Base-by-base conservation (phyloP, 331 rosid genomes). In the Malus hybrid region DNA sequence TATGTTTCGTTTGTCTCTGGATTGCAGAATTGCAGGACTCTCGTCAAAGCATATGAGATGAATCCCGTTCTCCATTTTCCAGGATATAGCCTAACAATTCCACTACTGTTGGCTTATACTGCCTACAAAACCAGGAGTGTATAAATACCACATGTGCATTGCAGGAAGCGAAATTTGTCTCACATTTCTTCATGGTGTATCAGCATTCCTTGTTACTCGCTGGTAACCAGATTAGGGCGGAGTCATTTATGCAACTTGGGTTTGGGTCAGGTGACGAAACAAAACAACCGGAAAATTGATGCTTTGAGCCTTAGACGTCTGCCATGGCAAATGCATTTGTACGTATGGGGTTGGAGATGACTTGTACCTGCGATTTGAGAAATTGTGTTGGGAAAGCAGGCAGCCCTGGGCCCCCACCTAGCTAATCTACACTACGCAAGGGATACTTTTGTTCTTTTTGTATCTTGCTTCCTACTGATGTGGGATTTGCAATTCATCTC, bases 31-130 rank as follows among this genome's bases (percentile, higher is more conserved):
- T 94, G 99, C 93, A 59, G 90, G 87, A 83, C 46, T 76, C 88
- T 90, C 27, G 74, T 82, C 71, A 94, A 94, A 88, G 99, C 97
- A 13, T 92, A 88, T 61, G 97, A 89, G 84, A 95, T 92, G 96
- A 92, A 92, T 72, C 92, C 99, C 36, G 55, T 85, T 27, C 83
- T 95, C 77, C 91, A 95, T 77, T 87, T 89, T 65, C 89, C 88
- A 59, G 90, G 77, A 48, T 92, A 86, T 73, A 84, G 92, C 83
- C 54, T 89, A 78, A 78, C 86, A 71, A 73, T 86, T 70, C 99
- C 97, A 46, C 67, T 86, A 64, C 73, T 92, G 84, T 63, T 95
- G 91, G 93, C 83, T 55, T 82, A 67, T 80, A 86, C 88, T 60
- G 75, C 87, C 68, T 70, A 67, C 78, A 70, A 86, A 85, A 92